Evolutionary conservation across 2,329 filamentous ascomycete genomes (phyloP), one percentile per base, ranked within the genome.

Genomic region (Ophiocordyceps unilateralis): DNA sequence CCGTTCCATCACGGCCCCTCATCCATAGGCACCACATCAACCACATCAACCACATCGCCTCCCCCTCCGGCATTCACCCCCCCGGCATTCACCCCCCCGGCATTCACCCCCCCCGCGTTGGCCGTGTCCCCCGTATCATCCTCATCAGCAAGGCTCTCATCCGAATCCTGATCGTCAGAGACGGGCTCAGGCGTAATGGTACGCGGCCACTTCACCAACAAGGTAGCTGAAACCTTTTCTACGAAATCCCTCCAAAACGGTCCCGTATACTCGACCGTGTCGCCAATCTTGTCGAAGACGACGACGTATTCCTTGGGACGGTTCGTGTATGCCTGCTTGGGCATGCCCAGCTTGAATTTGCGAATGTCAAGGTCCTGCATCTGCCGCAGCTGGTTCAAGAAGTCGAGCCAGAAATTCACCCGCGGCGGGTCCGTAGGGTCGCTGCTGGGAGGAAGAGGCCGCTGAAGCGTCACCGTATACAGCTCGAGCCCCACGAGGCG

Each of bases 401-500:
- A 56, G 4, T 48, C 47, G 1, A 47, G 44, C 67, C 67, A 72
- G n/a, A 61, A 49, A 43, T 57, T 64, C 42, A 48, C 30, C 45
- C 2, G 46, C 41, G 14, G 43, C 32, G 37, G 17, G 4, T 37
- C 30, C 28, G 11, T 34, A 1, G 43, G 26, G 5, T 41, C 22
- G 28, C 15, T 24, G 22, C 30, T 32, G 12, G 39, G 30, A 1
- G 51, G 48, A 1, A 51, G 36, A 4, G 32, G 41, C 24, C 48
- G 38, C 2, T 50, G 36, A 2, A 65, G 49, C 0, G 45, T 58
- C 17, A 72, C 50, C 39, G 62, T 68, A 53, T 69, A 68, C 0
- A 76, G 50, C 44, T 62, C 63, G 8, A 76, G 53, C 7, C 50
- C 50, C 9, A 59, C 53, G 2, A 77, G 58, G 0, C 61, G 67